Evolutionary conservation across 2,329 filamentous ascomycete genomes (phyloP).

Genomic region (Capronia coronata): DNA sequence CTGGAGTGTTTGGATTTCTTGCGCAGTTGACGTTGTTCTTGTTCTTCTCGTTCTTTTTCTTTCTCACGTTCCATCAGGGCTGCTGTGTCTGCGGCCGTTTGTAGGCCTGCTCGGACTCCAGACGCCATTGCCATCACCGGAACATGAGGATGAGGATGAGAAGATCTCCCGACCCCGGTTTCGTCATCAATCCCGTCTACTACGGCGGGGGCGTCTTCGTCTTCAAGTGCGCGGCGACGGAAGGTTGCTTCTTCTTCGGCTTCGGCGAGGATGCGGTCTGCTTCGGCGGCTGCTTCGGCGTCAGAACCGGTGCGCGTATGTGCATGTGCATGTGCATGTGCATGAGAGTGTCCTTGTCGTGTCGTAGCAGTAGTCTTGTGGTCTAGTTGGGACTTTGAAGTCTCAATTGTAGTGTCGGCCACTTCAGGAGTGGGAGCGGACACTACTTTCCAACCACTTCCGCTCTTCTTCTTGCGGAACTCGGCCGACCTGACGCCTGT

Average conservation of each 20-base stretch:
- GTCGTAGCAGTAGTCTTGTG: constrained; percentile 3
- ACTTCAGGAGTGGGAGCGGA: constrained; percentile 43
- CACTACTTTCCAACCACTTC: constrained; percentile 56
- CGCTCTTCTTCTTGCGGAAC: constrained; percentile 68
- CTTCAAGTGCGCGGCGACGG: constrained; percentile 40
- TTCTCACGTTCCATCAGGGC: constrained; percentile 53
- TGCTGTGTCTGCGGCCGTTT: constrained; percentile 72
- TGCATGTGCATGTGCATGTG: no score
- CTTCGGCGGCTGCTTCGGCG: constrained; percentile 52
- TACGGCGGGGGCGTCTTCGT: constrained; percentile 43
- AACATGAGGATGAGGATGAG: no score
- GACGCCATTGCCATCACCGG: no score
- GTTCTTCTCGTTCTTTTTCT: not conserved
- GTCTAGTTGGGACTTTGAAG: constrained; percentile 23
- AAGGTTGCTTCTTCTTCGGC: constrained; percentile 62
- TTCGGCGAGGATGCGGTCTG: constrained; percentile 70
- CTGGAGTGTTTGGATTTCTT: constrained; percentile 1
- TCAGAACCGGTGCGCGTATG: no score
- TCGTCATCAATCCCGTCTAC: constrained; percentile 28
- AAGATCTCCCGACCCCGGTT: constrained; percentile 11
- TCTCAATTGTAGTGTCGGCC: constrained; percentile 30
- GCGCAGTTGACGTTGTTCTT: constrained; percentile 49
- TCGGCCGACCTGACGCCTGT: constrained; percentile 36
- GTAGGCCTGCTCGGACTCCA: constrained; percentile 78
- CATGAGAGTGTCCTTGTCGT: constrained; percentile 28